Evolutionary conservation across 2,329 filamentous ascomycete genomes (phyloP), one percentile per base, ranked within the genome.

Genomic region (Zymoseptoria brevis): DNA sequence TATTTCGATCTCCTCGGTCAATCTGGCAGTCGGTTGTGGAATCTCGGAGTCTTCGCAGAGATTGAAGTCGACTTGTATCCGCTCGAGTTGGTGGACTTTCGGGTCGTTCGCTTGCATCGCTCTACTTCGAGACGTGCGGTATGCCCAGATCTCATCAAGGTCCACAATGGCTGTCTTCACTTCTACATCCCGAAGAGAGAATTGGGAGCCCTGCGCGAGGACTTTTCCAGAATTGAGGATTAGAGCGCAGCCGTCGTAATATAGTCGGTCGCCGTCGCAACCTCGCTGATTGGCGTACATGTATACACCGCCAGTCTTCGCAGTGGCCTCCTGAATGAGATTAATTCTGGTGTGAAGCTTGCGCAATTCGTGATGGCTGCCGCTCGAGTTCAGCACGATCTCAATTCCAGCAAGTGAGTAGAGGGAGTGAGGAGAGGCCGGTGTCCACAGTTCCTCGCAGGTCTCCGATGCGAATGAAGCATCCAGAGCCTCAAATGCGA

Each of bases 321-420:
- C 75, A 0, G 87, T 90, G 0, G 84, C 85, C 65, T 88, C 81
- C 1, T 77, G 75, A 57, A 90, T 90, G 4, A 91, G 74, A 4
- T 83, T 79, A 26, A 90, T 75, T 19, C 72, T 76, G 0, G 77
- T 82, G 59, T 86, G 75, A 0, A 90, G 79, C 71, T 90, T 90
- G 19, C 85, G 77, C 8, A 90, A 74, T 65, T 85, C 81, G 67
- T 85, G 83, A 70, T 93, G 89, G 11, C 80, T 84, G 6, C 85
- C 88, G 56, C 80, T 85, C 2, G 80, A 84, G 72, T 93, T 93
- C 8, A 84, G 83, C 8, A 75, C 66, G 45, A 75, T 74, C 60
- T 74, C 89, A 5, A 84, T 83, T 4, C 89, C 89, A 66, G 85
- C 80, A 1, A 90, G 76, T n/a, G 82, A 81, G 76, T 85, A 84